Conservation (phyloP, 768 basidiomycete species). For the Termitomyces sp. region DNA sequence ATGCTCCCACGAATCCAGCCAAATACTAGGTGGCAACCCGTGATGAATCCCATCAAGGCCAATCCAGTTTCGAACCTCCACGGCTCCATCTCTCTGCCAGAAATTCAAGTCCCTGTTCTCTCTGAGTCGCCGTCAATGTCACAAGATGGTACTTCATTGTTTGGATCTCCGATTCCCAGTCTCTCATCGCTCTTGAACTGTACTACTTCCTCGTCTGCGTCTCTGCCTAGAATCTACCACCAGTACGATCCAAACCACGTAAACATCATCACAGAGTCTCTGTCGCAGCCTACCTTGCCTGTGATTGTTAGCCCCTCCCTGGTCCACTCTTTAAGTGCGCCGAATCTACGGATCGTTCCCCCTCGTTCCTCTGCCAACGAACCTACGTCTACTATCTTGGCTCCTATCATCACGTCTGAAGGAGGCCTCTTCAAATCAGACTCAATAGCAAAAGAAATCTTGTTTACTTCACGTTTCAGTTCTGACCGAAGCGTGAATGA, state of each 20-base stretch:
- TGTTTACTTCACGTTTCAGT: slow-evolving; percentile 4
- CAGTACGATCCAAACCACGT: slow-evolving; percentile 1
- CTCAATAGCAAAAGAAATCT: background rate
- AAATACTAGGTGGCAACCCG: slow-evolving; percentile 4
- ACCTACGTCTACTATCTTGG: background rate
- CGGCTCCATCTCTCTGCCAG: slow-evolving; percentile 10
- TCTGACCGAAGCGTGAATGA: background rate
- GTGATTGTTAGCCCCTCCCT: background rate
- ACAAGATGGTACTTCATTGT: background rate
- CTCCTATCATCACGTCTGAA: slow-evolving; percentile 1
- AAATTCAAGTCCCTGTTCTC: slow-evolving; percentile 5
- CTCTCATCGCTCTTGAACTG: slow-evolving; percentile 13
- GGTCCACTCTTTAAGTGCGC: slow-evolving; percentile 2
- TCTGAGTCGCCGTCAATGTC: slow-evolving; percentile 1
- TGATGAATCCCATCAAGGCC: slow-evolving; percentile 3
- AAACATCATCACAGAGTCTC: slow-evolving; percentile 5
- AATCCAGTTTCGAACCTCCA: slow-evolving; percentile 1
- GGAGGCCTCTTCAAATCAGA: background rate
- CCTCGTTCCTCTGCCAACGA: background rate
- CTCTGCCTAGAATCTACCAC: background rate
- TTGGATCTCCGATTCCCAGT: slow-evolving; percentile 11
- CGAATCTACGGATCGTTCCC: slow-evolving; percentile 1
- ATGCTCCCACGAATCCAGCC: slow-evolving; percentile 8
- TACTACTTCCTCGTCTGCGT: slow-evolving; percentile 6
- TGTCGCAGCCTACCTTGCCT: slow-evolving; percentile 7